phyloP scores from a whole-genome alignment of 2,329 filamentous ascomycete genomes.

The Exophiala aquamarina region DNA sequence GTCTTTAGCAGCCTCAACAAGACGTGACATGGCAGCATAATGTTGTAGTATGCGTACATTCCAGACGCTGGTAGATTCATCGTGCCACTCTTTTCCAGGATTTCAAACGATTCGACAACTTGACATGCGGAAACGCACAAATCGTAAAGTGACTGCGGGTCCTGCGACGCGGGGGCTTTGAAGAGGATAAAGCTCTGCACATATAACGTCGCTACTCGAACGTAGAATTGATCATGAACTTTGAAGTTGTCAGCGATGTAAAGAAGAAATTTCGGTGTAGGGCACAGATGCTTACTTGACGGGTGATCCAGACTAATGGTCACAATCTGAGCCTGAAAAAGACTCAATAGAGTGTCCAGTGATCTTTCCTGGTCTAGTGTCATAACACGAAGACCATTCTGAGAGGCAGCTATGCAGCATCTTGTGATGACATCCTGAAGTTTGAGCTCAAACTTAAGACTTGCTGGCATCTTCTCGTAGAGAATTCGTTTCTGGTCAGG shows the following conservation, averaged over 20 bases:
- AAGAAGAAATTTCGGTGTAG: background rate
- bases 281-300: slow-evolving; percentile 29
- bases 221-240: slow-evolving; percentile 15
- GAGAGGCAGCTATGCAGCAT: slow-evolving; percentile 37
- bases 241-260: background rate
- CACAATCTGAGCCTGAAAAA: slow-evolving; percentile 37
- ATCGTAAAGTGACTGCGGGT: slow-evolving; percentile 20
- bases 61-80: slow-evolving; percentile 11
- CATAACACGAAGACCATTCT: slow-evolving; percentile 41
- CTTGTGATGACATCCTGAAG: slow-evolving; percentile 38
- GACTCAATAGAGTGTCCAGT: slow-evolving; percentile 37
- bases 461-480: slow-evolving; percentile 35
- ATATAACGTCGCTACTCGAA: slow-evolving; percentile 12
- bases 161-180: slow-evolving; percentile 18
- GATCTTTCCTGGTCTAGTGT: slow-evolving; percentile 39
- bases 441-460: slow-evolving; percentile 38
- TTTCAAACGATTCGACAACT: slow-evolving; percentile 20
- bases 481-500: slow-evolving; percentile 34
- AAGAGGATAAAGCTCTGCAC: slow-evolving; percentile 19
- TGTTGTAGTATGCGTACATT: slow-evolving; percentile 31
- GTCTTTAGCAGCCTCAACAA: slow-evolving; percentile 43
- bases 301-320: slow-evolving; percentile 36
- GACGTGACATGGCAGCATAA: slow-evolving; percentile 34
- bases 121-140: slow-evolving; percentile 18
- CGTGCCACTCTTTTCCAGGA: slow-evolving; percentile 15